phyloP scores from a whole-genome alignment of 208 protist genomes.

The Tetramitus jugosus region DNA sequence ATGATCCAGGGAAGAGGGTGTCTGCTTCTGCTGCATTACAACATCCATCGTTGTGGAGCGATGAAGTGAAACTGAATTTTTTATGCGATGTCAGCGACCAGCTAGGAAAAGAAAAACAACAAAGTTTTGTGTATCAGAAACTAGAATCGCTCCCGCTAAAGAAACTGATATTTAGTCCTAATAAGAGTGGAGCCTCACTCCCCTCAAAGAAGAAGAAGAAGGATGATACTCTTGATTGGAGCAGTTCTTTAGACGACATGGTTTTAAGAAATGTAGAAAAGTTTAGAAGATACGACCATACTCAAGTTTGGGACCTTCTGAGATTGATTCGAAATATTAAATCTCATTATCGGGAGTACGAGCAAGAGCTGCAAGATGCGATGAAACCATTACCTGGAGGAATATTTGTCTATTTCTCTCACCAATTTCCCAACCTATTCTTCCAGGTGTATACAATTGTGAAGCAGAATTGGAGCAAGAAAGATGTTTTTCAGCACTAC shows the following conservation, averaged over 20 bases:
- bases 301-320: constrained; percentile 33
- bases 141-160: constrained; percentile 34
- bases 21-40: background rate
- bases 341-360: constrained; percentile 40
- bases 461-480: background rate
- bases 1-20: background rate
- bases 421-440: constrained; percentile 32
- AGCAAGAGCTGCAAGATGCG: constrained; percentile 23
- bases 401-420: constrained; percentile 40
- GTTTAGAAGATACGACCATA: constrained; percentile 39
- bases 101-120: constrained; percentile 10
- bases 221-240: constrained; percentile 12
- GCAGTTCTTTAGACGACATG: constrained; percentile 16
- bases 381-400: constrained; percentile 33
- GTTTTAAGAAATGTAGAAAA: constrained; percentile 28
- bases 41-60: constrained; percentile 3
- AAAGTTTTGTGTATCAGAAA: background rate
- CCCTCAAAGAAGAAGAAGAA: background rate
- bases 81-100: constrained; percentile 17
- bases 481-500: too few species aligned
- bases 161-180: constrained; percentile 19
- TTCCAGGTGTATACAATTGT: constrained; percentile 22
- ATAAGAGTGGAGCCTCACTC: background rate
- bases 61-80: constrained; percentile 3
- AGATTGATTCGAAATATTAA: constrained; percentile 42